Evolutionary conservation across 352 stramenopile species (phyloP).

Genomic region (Phytophthora pisi): DNA sequence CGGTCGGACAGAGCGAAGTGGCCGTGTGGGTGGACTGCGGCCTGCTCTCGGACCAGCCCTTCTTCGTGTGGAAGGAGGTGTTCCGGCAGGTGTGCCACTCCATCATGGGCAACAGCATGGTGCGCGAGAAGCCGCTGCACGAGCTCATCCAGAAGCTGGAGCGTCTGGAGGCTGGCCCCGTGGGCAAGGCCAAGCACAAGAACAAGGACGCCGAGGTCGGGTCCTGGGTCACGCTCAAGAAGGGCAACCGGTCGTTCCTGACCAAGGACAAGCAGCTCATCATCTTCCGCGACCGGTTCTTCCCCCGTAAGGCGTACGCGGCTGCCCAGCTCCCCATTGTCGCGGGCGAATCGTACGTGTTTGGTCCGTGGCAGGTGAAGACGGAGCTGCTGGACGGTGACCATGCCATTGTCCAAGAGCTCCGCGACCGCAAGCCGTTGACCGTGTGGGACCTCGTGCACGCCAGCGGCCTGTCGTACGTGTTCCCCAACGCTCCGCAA

Average conservation of each 20-base stretch:
- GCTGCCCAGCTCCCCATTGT: slow-evolving; percentile 25
- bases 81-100: slow-evolving; percentile 81
- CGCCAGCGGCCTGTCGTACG: slow-evolving; percentile 57
- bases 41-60: slow-evolving; percentile 60
- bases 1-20: slow-evolving; percentile 58
- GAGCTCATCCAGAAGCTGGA: slow-evolving; percentile 80
- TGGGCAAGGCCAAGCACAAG: slow-evolving; percentile 41
- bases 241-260: slow-evolving; percentile 80
- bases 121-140: slow-evolving; percentile 81
- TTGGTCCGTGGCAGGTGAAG: slow-evolving; percentile 62
- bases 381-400: slow-evolving; percentile 40
- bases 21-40: slow-evolving; percentile 77
- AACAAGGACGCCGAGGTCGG: slow-evolving; percentile 48
- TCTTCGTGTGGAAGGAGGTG: slow-evolving; percentile 91
- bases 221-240: slow-evolving; percentile 88
- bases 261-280: slow-evolving; percentile 68
- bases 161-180: slow-evolving; percentile 38
- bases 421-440: slow-evolving; percentile 39
- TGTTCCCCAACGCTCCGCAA: slow-evolving; percentile 57
- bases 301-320: slow-evolving; percentile 42
- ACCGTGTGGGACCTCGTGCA: slow-evolving; percentile 67
- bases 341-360: slow-evolving; percentile 48
- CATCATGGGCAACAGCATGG: slow-evolving; percentile 84
- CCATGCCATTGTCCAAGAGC: slow-evolving; percentile 31
- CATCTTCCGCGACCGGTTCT: slow-evolving; percentile 84